Conservation (phyloP, 2,329 filamentous ascomycete genomes). For the Botrytis cinerea region DNA sequence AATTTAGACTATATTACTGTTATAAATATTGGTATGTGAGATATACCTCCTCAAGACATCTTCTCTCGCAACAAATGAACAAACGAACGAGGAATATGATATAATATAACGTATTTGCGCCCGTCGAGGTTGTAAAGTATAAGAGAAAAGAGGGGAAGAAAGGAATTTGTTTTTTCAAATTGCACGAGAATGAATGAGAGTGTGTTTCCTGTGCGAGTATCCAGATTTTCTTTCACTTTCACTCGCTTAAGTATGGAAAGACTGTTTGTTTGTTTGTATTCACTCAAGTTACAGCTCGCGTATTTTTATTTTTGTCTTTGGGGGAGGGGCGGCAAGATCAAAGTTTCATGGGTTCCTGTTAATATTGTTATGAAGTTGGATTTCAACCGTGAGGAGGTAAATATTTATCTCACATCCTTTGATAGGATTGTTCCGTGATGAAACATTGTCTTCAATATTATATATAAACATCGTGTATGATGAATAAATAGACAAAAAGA, state of each 20-base stretch:
- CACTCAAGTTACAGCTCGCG: background rate
- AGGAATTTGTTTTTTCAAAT: no score
- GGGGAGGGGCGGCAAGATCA: background rate
- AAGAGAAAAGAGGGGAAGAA: background rate
- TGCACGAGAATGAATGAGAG: no score
- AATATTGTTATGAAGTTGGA: background rate
- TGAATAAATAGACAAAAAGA: background rate
- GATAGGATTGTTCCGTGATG: no score
- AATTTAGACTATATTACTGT: no score
- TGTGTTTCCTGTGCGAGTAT: no score
- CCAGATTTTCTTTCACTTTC: background rate
- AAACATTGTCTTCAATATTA: no score
- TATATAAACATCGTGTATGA: background rate
- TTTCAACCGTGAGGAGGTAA: background rate
- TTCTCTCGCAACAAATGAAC: no score
- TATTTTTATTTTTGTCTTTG: background rate
- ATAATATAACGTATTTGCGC: background rate
- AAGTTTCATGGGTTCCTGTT: background rate
- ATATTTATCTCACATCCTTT: no score
- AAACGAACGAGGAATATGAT: no score
- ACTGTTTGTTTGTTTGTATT: background rate
- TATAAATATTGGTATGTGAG: no score
- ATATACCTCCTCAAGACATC: no score
- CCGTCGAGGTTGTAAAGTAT: fast-evolving
- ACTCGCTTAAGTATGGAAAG: background rate